These are phyloP conservation scores for Ophiostoma ips DNA, from an alignment of 2,329 filamentous ascomycete genomes.

Conservation along the genomic window DNA sequence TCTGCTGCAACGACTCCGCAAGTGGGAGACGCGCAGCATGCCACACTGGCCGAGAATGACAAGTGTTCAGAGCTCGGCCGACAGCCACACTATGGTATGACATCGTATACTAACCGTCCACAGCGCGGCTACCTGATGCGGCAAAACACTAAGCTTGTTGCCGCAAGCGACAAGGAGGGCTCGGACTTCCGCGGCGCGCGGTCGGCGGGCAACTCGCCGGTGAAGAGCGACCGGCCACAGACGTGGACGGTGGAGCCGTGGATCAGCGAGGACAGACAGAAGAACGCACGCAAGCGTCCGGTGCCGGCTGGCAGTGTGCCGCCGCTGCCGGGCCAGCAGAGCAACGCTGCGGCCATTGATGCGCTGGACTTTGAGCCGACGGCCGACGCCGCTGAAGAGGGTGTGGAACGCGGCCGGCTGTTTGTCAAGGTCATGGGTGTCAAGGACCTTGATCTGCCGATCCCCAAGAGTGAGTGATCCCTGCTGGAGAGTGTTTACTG, in stretches of 20 bases:
- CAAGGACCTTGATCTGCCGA: slow-evolving; percentile 82
- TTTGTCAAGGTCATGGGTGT: slow-evolving; percentile 99
- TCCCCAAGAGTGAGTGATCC: slow-evolving; percentile 63
- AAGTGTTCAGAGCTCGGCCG: slow-evolving; percentile 3
- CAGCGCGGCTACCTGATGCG: slow-evolving; percentile 98
- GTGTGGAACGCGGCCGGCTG: slow-evolving; percentile 72
- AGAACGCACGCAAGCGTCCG: slow-evolving; percentile 44
- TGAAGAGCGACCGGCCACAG: slow-evolving; percentile 67
- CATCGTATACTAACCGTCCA: slow-evolving; percentile 50
- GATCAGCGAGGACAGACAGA: slow-evolving; percentile 66
- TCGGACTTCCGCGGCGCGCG: slow-evolving; percentile 41
- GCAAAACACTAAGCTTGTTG: slow-evolving; percentile 93
- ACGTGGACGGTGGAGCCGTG: slow-evolving; percentile 96
- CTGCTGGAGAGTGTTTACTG: too few relatives aligned
- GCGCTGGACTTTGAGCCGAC: slow-evolving; percentile 32
- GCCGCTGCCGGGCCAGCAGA: slow-evolving; percentile 77
- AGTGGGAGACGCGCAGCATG: neutral
- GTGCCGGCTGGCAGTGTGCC: slow-evolving; percentile 51
- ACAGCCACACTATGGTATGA: slow-evolving; percentile 10
- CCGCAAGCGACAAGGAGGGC: slow-evolving; percentile 67
- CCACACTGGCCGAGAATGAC: slow-evolving; percentile 1
- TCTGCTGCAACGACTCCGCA: slow-evolving; percentile 26
- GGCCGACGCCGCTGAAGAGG: slow-evolving; percentile 52
- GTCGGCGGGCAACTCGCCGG: slow-evolving; percentile 53
- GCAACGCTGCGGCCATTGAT: slow-evolving; percentile 54